Base-by-base conservation (phyloP, 2,329 filamentous ascomycete species). In the Colletotrichum musicola region DNA sequence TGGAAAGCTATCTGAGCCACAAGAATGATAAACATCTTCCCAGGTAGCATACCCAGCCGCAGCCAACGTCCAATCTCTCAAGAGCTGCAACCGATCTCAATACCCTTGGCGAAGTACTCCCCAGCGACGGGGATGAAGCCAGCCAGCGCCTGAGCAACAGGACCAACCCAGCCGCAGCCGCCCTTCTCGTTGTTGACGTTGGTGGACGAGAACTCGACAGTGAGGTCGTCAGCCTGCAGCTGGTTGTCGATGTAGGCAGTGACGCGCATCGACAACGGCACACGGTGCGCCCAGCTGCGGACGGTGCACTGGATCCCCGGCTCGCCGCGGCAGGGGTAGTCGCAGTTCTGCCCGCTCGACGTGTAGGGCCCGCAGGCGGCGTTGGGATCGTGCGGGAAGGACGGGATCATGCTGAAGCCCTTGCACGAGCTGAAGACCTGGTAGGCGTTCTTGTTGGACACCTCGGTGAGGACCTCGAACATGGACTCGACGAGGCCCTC, bases 191-290 rank as follows among this genome's bases (percentile, higher is more conserved):
- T 22, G 35, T 67, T 68, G 27, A 30, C 7, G n/a, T 16, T 35
- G 2, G 35, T 49, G 13, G 71, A 62, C 2, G n/a, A 40, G 6
- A 72, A 71, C 46, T 69, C 67, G 40, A 72, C 55, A 13, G 60
- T 70, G 42, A 72, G 22, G 42, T 70, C 64, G 38, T 72, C 71
- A 12, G 71, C 38, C 30, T 70, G 69, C 16, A 72, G 62, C 2
- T n/a, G 46, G 13, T 58, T 69, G 35, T 72, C 71, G 18, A 68
- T 61, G 60, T 71, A 72, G 6, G 69, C 58, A 22, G 60, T 71
- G 35, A 71, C 62, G 27, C 60, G 62, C 58, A 72, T 57, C 13
- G 59, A 53, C 44, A 65, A 67, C 12, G 71, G 71, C 13, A 72
- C 69, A 55, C 61, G 57, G 55, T 71, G 69, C 18, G 62, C 71